Conservation (phyloP, 2,329 filamentous ascomycete genomes). For the Arthrobotrys sphaeroides region DNA sequence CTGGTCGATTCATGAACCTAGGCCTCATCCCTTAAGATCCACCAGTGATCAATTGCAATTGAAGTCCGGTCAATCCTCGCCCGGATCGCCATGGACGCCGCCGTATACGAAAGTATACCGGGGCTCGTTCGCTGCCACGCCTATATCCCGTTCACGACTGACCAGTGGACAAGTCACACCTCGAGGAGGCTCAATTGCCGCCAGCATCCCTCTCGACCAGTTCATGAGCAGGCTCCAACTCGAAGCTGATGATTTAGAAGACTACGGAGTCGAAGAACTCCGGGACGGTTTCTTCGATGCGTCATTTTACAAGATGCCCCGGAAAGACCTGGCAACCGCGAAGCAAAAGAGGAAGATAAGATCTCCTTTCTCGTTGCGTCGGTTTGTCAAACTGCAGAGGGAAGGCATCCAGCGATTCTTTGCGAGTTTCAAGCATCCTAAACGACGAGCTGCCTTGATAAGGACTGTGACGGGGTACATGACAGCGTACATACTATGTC, state of each 20-base stretch:
- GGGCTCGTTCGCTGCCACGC: conserved; percentile 43
- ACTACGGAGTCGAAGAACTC: conserved; percentile 63
- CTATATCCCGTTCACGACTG: conserved; percentile 39
- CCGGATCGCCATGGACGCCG: conserved; percentile 28
- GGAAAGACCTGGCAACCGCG: conserved; percentile 43
- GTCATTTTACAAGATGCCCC: conserved; percentile 60
- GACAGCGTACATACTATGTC: conserved; percentile 68
- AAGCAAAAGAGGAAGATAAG: conserved; percentile 40
- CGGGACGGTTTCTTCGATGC: conserved; percentile 64
- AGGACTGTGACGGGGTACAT: conserved; percentile 65
- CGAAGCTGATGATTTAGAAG: conserved; percentile 59
- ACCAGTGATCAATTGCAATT: conserved; percentile 21
- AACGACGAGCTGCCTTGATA: conserved; percentile 31
- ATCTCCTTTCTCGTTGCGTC: conserved; percentile 44
- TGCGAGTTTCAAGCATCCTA: conserved; percentile 17
- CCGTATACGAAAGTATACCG: conserved; percentile 48
- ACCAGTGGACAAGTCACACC: conserved; percentile 39
- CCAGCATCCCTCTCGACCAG: conserved; percentile 44
- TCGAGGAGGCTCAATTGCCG: conserved; percentile 18
- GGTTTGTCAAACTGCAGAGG: conserved; percentile 35
- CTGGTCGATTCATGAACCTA: conserved; percentile 31
- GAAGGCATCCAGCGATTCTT: conserved; percentile 41
- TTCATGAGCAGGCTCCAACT: conserved; percentile 57
- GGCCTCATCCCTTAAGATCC: conserved; percentile 2
- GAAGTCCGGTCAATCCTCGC: conserved; percentile 35